phyloP scores from a whole-genome alignment of 768 basidiomycete species.

The Agrocybe praecox region DNA sequence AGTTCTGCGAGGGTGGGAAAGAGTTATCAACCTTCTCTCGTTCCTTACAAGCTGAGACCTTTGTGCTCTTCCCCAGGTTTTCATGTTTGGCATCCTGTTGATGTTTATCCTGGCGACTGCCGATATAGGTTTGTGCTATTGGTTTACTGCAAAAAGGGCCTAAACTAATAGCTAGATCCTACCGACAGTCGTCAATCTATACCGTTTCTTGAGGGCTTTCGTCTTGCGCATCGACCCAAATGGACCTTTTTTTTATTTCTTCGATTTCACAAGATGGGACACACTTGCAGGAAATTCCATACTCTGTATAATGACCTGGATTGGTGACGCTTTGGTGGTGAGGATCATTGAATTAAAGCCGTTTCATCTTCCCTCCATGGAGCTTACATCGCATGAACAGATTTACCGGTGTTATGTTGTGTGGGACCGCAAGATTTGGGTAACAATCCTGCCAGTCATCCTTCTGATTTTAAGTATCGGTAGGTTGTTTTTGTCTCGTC shows the following conservation, averaged over 20 bases:
- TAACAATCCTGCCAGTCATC: conserved; percentile 20
- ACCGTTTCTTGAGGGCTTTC: conserved; percentile 14
- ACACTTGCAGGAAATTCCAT: conserved; percentile 9
- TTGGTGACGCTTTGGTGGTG: conserved; percentile 19
- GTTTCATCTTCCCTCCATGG: neutral
- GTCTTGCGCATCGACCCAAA: conserved; percentile 6
- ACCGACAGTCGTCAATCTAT: conserved; percentile 12
- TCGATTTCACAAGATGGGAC: conserved; percentile 14
- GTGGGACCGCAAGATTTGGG: conserved; percentile 21
- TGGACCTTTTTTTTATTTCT: conserved; percentile 8
- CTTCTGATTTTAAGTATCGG: conserved; percentile 21
- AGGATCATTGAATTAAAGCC: neutral
- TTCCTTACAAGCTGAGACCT: neutral
- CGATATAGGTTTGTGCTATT: conserved; percentile 10
- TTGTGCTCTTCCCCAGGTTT: conserved; percentile 3
- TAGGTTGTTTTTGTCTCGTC: neutral
- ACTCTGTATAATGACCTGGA: conserved; percentile 19
- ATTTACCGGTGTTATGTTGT: conserved; percentile 27
- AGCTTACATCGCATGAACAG: conserved; percentile 2
- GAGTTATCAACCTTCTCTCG: neutral
- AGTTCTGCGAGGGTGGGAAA: conserved; percentile 14
- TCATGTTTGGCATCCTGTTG: conserved; percentile 8
- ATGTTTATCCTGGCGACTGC: conserved; percentile 18
- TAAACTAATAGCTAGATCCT: neutral
- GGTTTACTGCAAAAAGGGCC: neutral